Base-by-base conservation (phyloP, 768 basidiomycete species). In the Suillus plorans region DNA sequence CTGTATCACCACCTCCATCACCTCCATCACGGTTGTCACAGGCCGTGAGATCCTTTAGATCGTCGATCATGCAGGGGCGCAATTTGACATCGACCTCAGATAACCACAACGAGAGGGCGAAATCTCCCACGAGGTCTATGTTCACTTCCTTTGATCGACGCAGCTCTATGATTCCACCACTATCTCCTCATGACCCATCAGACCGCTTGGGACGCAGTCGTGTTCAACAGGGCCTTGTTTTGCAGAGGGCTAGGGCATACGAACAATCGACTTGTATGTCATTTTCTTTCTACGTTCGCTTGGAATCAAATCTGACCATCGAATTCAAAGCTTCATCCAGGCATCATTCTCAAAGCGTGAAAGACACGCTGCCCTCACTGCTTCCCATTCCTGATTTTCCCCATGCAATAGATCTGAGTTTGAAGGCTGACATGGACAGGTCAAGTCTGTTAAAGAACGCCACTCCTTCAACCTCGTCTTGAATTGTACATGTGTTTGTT, bases 281-380 rank as follows among this genome's bases (percentile, higher is more conserved):
- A 39, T 37, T 57, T 28, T 49, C n/a, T 50, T 50, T n/a, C 10
- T 58, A 36, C 53, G 14, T 39, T 53, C 36, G 12, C 25, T 62
- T 36, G 16, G 9, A 36, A 62, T 28, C 20, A 28, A 59, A 41
- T 31, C 20, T 58, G 53, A 60, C 55, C 2, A 22, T 31, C 9
- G 55, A n/a, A 60, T 39, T 31, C 14, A 63, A 59, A 63, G 62
- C 58, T 41, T 28, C 22, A n/a, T 60, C 52, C 9, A 41, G n/a
- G 13, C 18, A 34, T 36, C 28, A 31, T 14, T 57, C 62, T 39
- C 56, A 60, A 20, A 60, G 25, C 22, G 56, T 25, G 34, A 74
- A 73, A 68, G 72, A 77, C 25, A 72, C 77, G 13, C 72, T 78
- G 64, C 79, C 81, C n/a, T 75, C 80, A 0, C 69, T 75, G 28